phyloP scores from a whole-genome alignment of 208 protist genomes.

The Leptomonas pyrrhocoris region DNA sequence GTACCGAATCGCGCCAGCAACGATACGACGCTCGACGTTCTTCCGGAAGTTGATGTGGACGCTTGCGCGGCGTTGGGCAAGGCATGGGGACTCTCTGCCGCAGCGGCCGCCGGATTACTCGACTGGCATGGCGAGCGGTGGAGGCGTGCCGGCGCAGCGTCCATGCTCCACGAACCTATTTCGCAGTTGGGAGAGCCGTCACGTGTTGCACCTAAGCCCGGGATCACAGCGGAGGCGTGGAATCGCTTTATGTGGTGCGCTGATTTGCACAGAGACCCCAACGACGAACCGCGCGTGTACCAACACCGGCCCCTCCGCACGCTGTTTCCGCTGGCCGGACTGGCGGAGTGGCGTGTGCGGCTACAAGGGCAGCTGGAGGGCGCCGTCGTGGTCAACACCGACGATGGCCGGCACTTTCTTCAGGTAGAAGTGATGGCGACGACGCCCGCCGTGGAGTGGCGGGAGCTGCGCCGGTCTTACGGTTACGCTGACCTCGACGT shows the following conservation, averaged over 20 bases:
- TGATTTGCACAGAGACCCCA: slow-evolving; percentile 25
- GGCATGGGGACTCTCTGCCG: slow-evolving; percentile 12
- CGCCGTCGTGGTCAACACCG: neutral
- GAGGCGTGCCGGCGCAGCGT: neutral
- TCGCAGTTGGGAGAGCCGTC: neutral
- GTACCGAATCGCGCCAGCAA: no score
- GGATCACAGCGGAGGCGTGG: slow-evolving; percentile 16
- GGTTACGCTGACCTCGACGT: slow-evolving; percentile 6
- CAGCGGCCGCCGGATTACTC: neutral
- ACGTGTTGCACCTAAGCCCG: neutral
- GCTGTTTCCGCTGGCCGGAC: slow-evolving; percentile 40
- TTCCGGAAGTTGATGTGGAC: neutral
- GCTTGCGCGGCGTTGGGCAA: slow-evolving; percentile 5
- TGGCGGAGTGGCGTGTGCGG: slow-evolving; percentile 18
- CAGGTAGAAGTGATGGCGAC: slow-evolving; percentile 20
- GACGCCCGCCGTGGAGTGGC: slow-evolving; percentile 15
- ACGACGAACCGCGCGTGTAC: slow-evolving; percentile 28
- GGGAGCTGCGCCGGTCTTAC: neutral
- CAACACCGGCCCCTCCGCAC: slow-evolving; percentile 39
- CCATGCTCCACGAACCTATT: neutral
- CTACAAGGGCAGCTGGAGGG: slow-evolving; percentile 19
- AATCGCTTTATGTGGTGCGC: slow-evolving; percentile 38
- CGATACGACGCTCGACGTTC: neutral
- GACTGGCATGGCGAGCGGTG: slow-evolving; percentile 25
- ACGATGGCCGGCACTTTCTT: slow-evolving; percentile 4